Evolutionary conservation across 192 early-diverging fungal species (phyloP).

Genomic region (Neocallimastix lanati): DNA sequence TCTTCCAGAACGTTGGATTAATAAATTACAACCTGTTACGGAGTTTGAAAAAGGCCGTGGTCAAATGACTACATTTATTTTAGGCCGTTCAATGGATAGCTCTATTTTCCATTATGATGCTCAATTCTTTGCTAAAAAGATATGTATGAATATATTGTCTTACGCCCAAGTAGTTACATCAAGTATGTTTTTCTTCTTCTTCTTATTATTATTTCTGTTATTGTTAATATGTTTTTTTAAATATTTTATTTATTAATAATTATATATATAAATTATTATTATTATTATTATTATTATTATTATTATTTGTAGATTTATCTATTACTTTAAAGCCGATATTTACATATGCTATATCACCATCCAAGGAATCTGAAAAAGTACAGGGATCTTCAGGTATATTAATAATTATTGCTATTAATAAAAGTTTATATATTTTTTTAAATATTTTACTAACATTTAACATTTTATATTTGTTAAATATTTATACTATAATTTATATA

Average conservation of each 20-base stretch:
- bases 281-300: no score
- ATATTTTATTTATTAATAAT: background rate
- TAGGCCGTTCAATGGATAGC: slow-evolving; percentile 5
- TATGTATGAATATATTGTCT: slow-evolving; percentile 30
- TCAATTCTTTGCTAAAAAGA: slow-evolving; percentile 15
- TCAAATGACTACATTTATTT: slow-evolving; percentile 2
- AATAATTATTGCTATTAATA: no score
- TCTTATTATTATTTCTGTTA: background rate
- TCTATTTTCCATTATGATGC: slow-evolving; percentile 14
- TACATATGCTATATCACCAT: background rate
- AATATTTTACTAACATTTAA: no score
- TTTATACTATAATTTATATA: slow-evolving; percentile 1
- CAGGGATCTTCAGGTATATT: background rate
- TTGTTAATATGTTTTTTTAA: no score
- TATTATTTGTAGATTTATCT: background rate
- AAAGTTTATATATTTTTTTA: no score
- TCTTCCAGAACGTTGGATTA: slow-evolving; percentile 13
- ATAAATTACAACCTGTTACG: slow-evolving; percentile 11
- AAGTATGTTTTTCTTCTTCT: background rate
- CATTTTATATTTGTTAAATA: background rate
- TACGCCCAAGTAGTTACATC: slow-evolving; percentile 25
- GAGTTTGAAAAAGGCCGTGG: slow-evolving; percentile 9
- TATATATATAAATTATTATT: no score
- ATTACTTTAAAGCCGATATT: background rate
- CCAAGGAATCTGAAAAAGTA: background rate